phyloP scores from a whole-genome alignment of 2,329 filamentous ascomycete genomes.

The Bipolaris victoriae region DNA sequence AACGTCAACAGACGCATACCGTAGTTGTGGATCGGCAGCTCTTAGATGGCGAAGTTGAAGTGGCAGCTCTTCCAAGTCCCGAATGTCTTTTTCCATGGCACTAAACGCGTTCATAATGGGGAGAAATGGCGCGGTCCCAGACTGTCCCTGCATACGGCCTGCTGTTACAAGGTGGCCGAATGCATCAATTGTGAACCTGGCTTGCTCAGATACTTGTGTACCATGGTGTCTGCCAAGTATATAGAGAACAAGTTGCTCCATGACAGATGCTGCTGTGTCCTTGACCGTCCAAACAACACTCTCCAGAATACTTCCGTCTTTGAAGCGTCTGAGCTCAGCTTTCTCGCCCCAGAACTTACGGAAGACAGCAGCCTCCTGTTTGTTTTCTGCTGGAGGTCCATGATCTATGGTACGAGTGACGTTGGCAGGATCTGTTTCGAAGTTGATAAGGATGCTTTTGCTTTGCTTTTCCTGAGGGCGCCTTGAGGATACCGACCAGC shows the following conservation, averaged over 20 bases:
- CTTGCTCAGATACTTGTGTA: slow-evolving; percentile 58
- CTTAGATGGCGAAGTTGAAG: slow-evolving; percentile 83
- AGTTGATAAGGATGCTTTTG: slow-evolving; percentile 64
- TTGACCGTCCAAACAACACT: slow-evolving; percentile 81
- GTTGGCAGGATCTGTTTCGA: slow-evolving; percentile 75
- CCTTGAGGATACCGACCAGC: slow-evolving; percentile 47
- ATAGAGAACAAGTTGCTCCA: slow-evolving; percentile 80
- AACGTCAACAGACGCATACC: slow-evolving; percentile 70
- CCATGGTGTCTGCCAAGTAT: slow-evolving; percentile 73
- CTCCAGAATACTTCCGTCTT: slow-evolving; percentile 91
- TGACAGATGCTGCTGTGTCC: slow-evolving; percentile 66
- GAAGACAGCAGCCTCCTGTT: slow-evolving; percentile 80
- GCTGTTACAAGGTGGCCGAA: slow-evolving; percentile 55
- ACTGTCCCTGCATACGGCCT: slow-evolving; percentile 42
- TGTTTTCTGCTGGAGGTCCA: slow-evolving; percentile 84
- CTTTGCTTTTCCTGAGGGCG: slow-evolving; percentile 32
- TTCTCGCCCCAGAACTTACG: slow-evolving; percentile 95
- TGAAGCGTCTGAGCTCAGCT: slow-evolving; percentile 90
- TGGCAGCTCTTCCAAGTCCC: slow-evolving; percentile 80
- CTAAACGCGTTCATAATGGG: slow-evolving; percentile 72
- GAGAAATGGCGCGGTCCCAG: slow-evolving; percentile 66
- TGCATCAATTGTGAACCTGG: slow-evolving; percentile 54
- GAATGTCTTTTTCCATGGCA: slow-evolving; percentile 76
- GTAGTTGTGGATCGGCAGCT: slow-evolving; percentile 72
- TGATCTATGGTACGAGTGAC: slow-evolving; percentile 81